Evolutionary conservation across 768 basidiomycete genomes (phyloP).

Genomic region (Tylopilus rubrobrunneus): DNA sequence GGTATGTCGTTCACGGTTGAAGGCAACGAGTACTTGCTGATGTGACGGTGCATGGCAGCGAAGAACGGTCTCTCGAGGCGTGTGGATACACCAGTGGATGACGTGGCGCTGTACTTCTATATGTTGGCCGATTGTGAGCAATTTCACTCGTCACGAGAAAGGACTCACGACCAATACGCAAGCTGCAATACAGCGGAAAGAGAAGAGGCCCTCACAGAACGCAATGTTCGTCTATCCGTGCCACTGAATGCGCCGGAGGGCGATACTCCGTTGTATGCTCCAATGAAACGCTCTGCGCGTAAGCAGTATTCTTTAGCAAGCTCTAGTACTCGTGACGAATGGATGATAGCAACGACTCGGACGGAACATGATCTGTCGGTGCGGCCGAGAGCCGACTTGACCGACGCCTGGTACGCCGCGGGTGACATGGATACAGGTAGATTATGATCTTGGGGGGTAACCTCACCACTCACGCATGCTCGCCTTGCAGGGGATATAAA

Average conservation of each 20-base stretch:
- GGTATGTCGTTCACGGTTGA: conserved; percentile 1
- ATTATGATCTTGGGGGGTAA: neutral
- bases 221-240: neutral
- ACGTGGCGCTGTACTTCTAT: neutral
- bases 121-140: neutral
- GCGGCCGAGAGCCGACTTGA: neutral
- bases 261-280: neutral
- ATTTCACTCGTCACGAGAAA: neutral
- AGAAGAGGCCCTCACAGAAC: neutral
- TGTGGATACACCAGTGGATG: neutral
- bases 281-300: neutral
- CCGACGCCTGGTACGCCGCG: neutral
- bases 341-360: neutral
- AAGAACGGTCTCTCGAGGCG: neutral
- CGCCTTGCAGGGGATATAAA: neutral
- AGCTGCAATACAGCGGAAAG: neutral
- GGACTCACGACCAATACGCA: neutral
- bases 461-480: neutral
- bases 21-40: neutral
- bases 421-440: neutral
- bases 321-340: neutral
- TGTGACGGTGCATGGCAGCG: neutral
- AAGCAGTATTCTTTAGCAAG: neutral
- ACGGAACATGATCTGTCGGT: neutral
- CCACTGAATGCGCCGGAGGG: neutral